Base-by-base conservation (phyloP, 805 yeast species). In the Candida krabiensis region DNA sequence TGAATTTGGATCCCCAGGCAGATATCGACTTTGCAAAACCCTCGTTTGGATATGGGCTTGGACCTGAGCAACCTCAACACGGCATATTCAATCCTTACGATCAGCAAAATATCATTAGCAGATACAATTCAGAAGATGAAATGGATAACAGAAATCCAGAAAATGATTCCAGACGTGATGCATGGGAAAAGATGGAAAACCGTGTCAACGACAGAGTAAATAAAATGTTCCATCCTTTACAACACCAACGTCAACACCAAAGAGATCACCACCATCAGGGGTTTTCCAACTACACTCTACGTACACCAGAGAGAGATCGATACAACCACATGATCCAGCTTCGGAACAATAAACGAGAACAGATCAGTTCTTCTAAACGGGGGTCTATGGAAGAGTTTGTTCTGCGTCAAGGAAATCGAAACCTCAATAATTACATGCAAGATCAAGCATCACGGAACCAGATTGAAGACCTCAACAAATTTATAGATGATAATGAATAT, bases 341-440 rank as follows among this genome's bases (percentile, higher is more conserved):
- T 7, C 40, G 58, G 12, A 18, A 28, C 12, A 32, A 17, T 11
- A 41, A 35, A 23, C 47, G 55, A 22, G 52, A 46, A 18, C 38
- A 40, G 19, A 16, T 41, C 7, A 40, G 38, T 5, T 34, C 29
- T 9, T 15, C 31, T 4, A 37, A 40, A 12, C 49, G 62, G 15
- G 62, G 63, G 12, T 47, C 58, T 1, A 45, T 60, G 52, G 55
- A 50, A 15, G 61, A 57, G 7, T 53, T 52, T 44, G 54, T 55
- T 1, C 23, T 62, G 12, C 28, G 38, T 16, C 55, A 54, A 30
- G 64, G 54, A 24, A 47, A 52, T 2, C 31, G 38, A 6, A 41
- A 44, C 26, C 30, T 38, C 16, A 21, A 28, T 7, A 34, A 38
- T 19, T 26, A 39, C 4, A 18, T 52, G 13, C 49, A 44, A 14